Evolutionary conservation across 306 rosid species (phyloP), one percentile per base, ranked within the genome.

Genomic region (Medicago arabica): DNA sequence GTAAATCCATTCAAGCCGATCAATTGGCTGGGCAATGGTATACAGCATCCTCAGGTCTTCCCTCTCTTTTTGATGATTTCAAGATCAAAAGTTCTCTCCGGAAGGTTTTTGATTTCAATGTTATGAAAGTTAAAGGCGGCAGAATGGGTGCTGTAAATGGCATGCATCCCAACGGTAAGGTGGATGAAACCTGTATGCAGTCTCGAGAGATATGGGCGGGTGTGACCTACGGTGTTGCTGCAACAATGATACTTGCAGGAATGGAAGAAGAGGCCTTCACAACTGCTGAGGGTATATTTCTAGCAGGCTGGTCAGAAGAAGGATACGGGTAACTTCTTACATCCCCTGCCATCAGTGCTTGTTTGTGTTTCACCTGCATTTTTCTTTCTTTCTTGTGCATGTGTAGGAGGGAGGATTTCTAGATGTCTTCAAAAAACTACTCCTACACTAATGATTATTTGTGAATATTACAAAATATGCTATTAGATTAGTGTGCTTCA

Each of bases 21-120:
- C 99, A 95, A 77, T 81, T 95, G 68, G 97, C 97, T 11, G 99
- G 99, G 85, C 99, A 95, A 80, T 95, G 99, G 99, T 95, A 95
- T 78, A 92, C 97, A 8, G 97, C 97, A 72, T 89, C 97, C 78
- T 90, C 97, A 7, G 97, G 99, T 49, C 79, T 95, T 73, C 87
- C 96, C 75, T 68, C 99, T 9, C 89, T 92, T 81, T 92, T 92
- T 28, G 99, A 95, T 38, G 97, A 95, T 43, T 38, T 13, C 39
- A 90, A 92, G 82, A 82, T 90, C 78, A 86, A 62, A 86, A 92
- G 96, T 87, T 59, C 97, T 57, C 95, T 95, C 11, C 86, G 79
- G 73, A 92, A 90, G 79, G 89, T 95, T 71, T 95, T 60, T 62
- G 97, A 95, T 78, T 95, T 89, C 88, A 95, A 95, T 65, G 97